These are phyloP conservation scores for barrel medic (Medicago truncatula) DNA, from an alignment of 306 rosid genomes.

Conservation along the genomic window MtrunA17r5.0-ANR NC_053044.1:18323001-18323500, in stretches of 20 bases:
- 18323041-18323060: conserved; percentile 84
- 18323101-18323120: conserved; percentile 90
- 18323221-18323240: background rate
- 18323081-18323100: conserved; percentile 97
- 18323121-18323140: conserved; percentile 92
- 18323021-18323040: conserved; percentile 72
- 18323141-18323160: background rate
- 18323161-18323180: conserved; percentile 7
- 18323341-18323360: conserved; percentile 1
- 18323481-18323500: background rate
- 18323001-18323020: conserved; percentile 75
- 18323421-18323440: background rate
- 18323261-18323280: conserved; percentile 7
- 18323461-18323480: background rate
- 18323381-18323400: background rate
- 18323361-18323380: background rate
- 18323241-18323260: background rate
- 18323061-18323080: conserved; percentile 99
- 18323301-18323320: background rate
- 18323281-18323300: background rate
- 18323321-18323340: background rate
- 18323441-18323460: background rate
- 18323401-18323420: background rate
- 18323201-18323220: background rate
- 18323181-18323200: background rate